Conservation (phyloP, 192 early-diverging fungal genomes). For the Linnemannia schmuckeri region DNA sequence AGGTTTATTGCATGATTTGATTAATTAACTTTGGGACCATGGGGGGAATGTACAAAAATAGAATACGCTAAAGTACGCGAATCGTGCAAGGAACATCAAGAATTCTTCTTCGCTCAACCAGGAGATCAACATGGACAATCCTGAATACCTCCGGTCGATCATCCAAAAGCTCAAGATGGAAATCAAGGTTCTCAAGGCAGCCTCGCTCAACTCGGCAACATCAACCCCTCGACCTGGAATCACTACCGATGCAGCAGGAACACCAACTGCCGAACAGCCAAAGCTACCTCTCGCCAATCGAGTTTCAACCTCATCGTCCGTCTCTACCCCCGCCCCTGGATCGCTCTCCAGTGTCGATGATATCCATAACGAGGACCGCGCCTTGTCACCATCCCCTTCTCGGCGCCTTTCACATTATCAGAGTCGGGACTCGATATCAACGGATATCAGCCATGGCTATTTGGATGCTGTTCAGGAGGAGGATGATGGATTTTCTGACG, state of each 20-base stretch:
- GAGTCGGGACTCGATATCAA: constrained; percentile 40
- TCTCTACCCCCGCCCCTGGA: neutral
- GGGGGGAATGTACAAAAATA: neutral
- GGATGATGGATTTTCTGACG: constrained; percentile 38
- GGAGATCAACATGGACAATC: constrained; percentile 73
- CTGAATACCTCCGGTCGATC: constrained; percentile 75
- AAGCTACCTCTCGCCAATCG: constrained; percentile 24
- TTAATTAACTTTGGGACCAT: neutral
- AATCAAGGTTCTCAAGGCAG: constrained; percentile 59
- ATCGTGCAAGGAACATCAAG: constrained; percentile 95
- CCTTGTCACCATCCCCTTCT: constrained; percentile 40
- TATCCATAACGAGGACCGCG: constrained; percentile 4
- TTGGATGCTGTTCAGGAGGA: constrained; percentile 42
- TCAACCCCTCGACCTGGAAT: neutral
- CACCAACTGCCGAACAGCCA: neutral
- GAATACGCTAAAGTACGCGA: constrained; percentile 97
- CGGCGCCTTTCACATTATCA: constrained; percentile 31
- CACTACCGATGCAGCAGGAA: neutral
- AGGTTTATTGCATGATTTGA: neutral
- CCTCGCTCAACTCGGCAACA: neutral
- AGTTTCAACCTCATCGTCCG: constrained; percentile 23
- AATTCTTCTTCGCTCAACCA: constrained; percentile 90
- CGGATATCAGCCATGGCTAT: constrained; percentile 39
- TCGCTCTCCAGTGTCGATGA: neutral
- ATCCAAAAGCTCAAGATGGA: constrained; percentile 74